Conservation (phyloP, 352 stramenopile species). For the Phytophthora niederhauseri region DNA sequence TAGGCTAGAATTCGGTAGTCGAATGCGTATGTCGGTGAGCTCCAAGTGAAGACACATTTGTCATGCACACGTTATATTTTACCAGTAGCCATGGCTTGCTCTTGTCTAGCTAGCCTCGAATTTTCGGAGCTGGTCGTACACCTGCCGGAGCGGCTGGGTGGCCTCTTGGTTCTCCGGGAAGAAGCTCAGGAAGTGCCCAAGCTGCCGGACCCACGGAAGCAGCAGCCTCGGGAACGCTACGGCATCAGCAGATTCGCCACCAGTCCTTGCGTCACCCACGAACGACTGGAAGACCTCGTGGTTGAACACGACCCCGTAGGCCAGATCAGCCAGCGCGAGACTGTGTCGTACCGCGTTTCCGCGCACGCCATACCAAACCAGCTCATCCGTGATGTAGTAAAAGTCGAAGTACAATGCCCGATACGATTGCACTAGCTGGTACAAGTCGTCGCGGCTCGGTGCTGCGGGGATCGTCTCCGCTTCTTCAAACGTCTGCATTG, state of each 20-base stretch:
- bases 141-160: conserved; percentile 72
- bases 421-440: conserved; percentile 78
- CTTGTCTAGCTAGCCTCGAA: conserved; percentile 52
- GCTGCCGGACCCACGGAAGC: conserved; percentile 85
- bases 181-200: conserved; percentile 88
- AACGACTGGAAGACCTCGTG: conserved; percentile 87
- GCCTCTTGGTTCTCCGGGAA: conserved; percentile 89
- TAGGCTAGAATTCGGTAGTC: neutral
- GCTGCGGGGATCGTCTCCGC: conserved; percentile 18
- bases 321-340: conserved; percentile 80
- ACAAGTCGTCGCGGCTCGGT: conserved; percentile 49
- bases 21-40: conserved; percentile 1
- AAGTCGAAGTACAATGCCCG: conserved; percentile 90
- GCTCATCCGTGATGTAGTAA: conserved; percentile 92
- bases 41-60: neutral
- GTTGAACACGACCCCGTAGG: conserved; percentile 86
- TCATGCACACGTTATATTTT: conserved; percentile 12
- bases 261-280: conserved; percentile 34
- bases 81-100: neutral
- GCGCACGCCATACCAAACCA: conserved; percentile 88
- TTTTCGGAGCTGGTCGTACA: conserved; percentile 83
- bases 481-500: conserved; percentile 50
- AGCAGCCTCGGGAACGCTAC: conserved; percentile 70
- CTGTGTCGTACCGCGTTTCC: conserved; percentile 84
- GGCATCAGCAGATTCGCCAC: conserved; percentile 24